These are phyloP conservation scores for Xylariaceae sp. DNA, from an alignment of 2,329 filamentous ascomycete species.

Conservation along the genomic window DNA sequence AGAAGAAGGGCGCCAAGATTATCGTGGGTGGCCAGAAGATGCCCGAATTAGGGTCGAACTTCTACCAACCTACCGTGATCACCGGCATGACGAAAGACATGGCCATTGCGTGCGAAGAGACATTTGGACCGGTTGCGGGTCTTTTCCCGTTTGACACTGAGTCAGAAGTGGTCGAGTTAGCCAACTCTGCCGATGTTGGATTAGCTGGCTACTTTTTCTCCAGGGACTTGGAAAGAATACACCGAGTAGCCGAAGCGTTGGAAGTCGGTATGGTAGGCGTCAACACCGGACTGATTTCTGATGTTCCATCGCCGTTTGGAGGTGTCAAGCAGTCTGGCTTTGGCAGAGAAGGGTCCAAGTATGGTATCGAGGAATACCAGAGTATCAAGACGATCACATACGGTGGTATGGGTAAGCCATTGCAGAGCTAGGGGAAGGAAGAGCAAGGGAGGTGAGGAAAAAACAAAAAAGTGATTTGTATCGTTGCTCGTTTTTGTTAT, in stretches of 20 bases:
- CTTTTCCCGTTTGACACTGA: slow-evolving; percentile 86
- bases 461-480: background rate
- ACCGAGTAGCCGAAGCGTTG: slow-evolving; percentile 61
- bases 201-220: slow-evolving; percentile 94
- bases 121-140: slow-evolving; percentile 89
- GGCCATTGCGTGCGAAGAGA: slow-evolving; percentile 82
- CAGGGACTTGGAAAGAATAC: slow-evolving; percentile 52
- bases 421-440: slow-evolving; percentile 38
- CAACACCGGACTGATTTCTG: slow-evolving; percentile 66
- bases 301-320: slow-evolving; percentile 60
- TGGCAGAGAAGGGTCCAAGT: slow-evolving; percentile 70
- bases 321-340: slow-evolving; percentile 81
- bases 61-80: slow-evolving; percentile 85
- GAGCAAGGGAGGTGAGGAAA: background rate
- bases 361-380: slow-evolving; percentile 72
- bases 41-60: slow-evolving; percentile 72
- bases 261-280: slow-evolving; percentile 86
- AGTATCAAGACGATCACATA: slow-evolving; percentile 60
- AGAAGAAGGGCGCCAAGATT: slow-evolving; percentile 69
- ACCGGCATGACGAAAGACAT: slow-evolving; percentile 81
- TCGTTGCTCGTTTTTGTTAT: background rate
- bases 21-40: slow-evolving; percentile 69
- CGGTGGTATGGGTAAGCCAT: slow-evolving; percentile 51
- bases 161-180: slow-evolving; percentile 77
- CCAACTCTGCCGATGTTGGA: slow-evolving; percentile 79